Evolutionary conservation across 495 filamentous ascomycete genomes (phyloP), one percentile per base, ranked within the genome.

Genomic region (Penicillium canescens): DNA sequence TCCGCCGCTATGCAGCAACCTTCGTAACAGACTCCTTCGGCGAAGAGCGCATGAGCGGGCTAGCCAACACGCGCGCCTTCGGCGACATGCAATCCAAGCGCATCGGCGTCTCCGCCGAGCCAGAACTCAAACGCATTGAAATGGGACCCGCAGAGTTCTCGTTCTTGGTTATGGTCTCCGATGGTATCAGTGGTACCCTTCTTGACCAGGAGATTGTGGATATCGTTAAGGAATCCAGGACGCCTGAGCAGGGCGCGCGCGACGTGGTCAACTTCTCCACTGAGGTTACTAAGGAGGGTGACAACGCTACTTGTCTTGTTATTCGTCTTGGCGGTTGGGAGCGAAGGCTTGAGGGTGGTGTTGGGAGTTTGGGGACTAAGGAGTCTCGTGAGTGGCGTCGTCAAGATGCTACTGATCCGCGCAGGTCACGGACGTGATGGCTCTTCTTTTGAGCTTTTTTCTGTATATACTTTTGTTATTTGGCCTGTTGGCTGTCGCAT

Each of bases 1-100:
- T 98, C 31, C 86, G 92, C 5, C 87, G 92, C 46, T 97, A 89
- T 62, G 90, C 91, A 11, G 76, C 87, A 13, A 89, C 87, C 1
- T 92, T 98, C 59, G 85, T 95, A 20, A 96, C 93, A 0, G 94
- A 98, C 67, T 94, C 90, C 13, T 98, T 98, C 63, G 94, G 94
- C 61, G 95, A 98, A 69, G 95, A 98, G 68, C 91, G 94, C 55
- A 91, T 98, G 74, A 84, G 84, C 46, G 92, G 93, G 0, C 82
- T 98, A 1, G 94, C 94, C 60, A 98, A 98, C 72, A 93, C 89
- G 8, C 89, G 94, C 6, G 80, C 92, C 3, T 97, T 98, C 61
- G 94, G 94, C 28, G 94, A 98, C 71, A 88, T 96, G 60, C 81
- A 81, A 46, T 88, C 86, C 34, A 98, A 98, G 69, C 89, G 91